phyloP scores from a whole-genome alignment of 2,329 filamentous ascomycete species.

The Trichoderma endophyticum region DNA sequence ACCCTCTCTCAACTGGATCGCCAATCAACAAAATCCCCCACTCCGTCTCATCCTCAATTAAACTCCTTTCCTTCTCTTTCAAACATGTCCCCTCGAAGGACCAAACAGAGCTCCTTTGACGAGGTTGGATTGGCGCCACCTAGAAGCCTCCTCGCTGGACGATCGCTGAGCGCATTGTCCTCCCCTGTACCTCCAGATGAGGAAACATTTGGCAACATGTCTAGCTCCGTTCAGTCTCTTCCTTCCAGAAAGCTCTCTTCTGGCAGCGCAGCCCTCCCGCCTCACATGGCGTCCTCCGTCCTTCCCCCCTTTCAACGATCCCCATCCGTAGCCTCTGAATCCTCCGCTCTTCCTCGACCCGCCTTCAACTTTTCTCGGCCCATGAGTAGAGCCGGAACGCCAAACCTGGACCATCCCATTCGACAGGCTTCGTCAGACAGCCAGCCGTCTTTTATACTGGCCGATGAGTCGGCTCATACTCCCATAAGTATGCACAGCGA shows the following conservation, averaged over 20 bases:
- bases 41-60: conserved; percentile 34
- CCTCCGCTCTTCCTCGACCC: conserved; percentile 68
- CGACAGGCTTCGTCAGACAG: conserved; percentile 66
- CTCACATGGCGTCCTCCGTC: conserved; percentile 53
- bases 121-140: conserved; percentile 52
- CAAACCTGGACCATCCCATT: conserved; percentile 54
- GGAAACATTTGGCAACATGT: conserved; percentile 56
- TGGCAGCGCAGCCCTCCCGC: conserved; percentile 54
- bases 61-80: conserved; percentile 34
- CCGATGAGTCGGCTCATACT: conserved; percentile 64
- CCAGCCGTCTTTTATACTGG: conserved; percentile 60
- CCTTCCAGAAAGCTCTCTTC: conserved; percentile 74
- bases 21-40: conserved; percentile 30
- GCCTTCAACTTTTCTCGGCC: conserved; percentile 94
- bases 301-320: conserved; percentile 66
- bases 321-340: conserved; percentile 80
- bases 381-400: conserved; percentile 68
- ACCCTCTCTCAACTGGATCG: conserved; percentile 30
- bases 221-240: conserved; percentile 57
- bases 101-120: conserved; percentile 47
- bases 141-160: conserved; percentile 46
- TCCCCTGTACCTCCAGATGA: conserved; percentile 68
- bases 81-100: conserved; percentile 45
- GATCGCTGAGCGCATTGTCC: conserved; percentile 56
- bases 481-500: conserved; percentile 72